Base-by-base conservation (phyloP, 768 basidiomycete genomes). In the Tephrocybe sp. region DNA sequence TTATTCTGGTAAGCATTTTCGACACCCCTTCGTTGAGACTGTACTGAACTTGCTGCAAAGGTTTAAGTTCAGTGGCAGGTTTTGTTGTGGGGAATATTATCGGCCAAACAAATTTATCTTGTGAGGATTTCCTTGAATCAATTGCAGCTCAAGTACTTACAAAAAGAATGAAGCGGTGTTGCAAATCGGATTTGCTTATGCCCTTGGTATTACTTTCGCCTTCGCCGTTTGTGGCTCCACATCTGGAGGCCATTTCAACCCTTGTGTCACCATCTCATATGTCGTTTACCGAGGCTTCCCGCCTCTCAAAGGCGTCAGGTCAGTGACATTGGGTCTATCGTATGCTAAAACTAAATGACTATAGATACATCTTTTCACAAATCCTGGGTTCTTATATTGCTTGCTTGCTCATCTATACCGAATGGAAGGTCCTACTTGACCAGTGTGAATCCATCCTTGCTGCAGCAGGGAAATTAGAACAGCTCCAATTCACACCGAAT, bases 181-280 rank as follows among this genome's bases (percentile, higher is more conserved):
- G 12, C 82, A 82, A 30, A 67, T 86, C 14, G 85, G 82, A 23
- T 57, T 82, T 31, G 77, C 73, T 2, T 87, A 86, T 64, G 71
- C 76, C 3, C 65, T 77, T 33, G 85, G 84, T 19, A 82, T 85
- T 51, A 57, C 82, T 14, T 72, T 85, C 44, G 85, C 84, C 1
- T 61, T 87, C 47, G 61, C 64, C 4, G 66, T 83, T 20, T 82
- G 78, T 46, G 67, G 67, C 9, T 61, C 75, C 10, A 74, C 82
- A 1, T 85, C 82, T 5, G 81, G 81, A 11, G 78, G 83, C 12
- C 85, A 87, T 58, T 80, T 87, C 61, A 83, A 74, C 46, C 89
- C 87, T 4, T 75, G 77, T 40, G 71, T 87, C 19, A 83, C 85
- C 5, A 67, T 85, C 41, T 65, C 75, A 4, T 66, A 75, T 31